phyloP scores from a whole-genome alignment of 805 yeast species.

The Sugiyamaella floridensis region DNA sequence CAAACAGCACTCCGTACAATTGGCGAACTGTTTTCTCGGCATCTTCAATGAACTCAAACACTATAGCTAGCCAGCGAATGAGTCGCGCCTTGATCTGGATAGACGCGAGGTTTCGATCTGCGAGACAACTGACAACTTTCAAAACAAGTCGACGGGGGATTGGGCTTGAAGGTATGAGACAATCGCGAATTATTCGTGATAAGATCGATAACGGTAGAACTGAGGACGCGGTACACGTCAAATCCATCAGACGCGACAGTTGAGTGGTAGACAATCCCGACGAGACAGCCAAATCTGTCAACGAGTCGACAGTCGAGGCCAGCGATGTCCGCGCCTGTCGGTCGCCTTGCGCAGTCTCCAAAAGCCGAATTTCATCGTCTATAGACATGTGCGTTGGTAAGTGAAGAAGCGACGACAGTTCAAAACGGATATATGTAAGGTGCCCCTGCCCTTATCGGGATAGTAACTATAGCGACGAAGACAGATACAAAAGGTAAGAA shows the following conservation, averaged over 20 bases:
- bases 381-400: background rate
- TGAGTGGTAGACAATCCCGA: background rate
- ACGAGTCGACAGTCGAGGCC: background rate
- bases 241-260: background rate
- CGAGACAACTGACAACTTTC: conserved; percentile 24
- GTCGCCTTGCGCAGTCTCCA: background rate
- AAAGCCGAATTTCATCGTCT: too few relatives aligned
- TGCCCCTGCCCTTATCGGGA: background rate
- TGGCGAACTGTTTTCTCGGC: conserved; percentile 5
- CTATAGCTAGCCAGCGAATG: conserved; percentile 17
- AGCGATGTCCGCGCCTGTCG: background rate
- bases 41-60: conserved; percentile 15
- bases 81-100: conserved; percentile 15
- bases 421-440: background rate
- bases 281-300: background rate
- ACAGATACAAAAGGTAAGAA: too few relatives aligned
- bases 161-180: conserved; percentile 15
- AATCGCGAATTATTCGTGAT: conserved; percentile 9
- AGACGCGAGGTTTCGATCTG: background rate
- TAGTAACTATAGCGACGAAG: background rate
- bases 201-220: conserved; percentile 4
- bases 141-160: conserved; percentile 25
- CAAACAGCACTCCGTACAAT: conserved; percentile 18
- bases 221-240: background rate
- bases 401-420: background rate